phyloP scores from a whole-genome alignment of 2,329 filamentous ascomycete genomes.

The Polytolypa hystricis region DNA sequence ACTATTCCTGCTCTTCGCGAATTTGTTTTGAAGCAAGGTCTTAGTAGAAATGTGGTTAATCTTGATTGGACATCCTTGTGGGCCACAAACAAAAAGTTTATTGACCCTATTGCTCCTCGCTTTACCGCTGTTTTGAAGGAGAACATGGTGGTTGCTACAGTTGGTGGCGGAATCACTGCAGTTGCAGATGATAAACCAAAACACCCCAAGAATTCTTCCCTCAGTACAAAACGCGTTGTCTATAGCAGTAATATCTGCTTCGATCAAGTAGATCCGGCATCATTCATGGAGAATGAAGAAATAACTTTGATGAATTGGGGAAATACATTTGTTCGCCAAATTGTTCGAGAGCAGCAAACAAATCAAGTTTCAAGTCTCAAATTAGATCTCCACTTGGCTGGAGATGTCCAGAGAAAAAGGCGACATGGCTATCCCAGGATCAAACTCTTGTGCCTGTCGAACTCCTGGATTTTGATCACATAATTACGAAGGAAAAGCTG shows the following conservation, averaged over 20 bases:
- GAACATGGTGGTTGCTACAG: conserved; percentile 57
- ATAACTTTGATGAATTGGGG: conserved; percentile 71
- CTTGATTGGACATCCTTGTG: conserved; percentile 41
- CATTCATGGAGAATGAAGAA: conserved; percentile 75
- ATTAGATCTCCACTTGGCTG: conserved; percentile 68
- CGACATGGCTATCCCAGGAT: conserved; percentile 69
- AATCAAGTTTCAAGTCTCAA: conserved; percentile 37
- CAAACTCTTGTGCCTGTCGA: conserved; percentile 63
- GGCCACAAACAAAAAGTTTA: conserved; percentile 64
- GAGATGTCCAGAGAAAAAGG: conserved; percentile 87
- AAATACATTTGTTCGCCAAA: conserved; percentile 17
- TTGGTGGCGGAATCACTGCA: conserved; percentile 54
- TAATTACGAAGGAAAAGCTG: conserved; percentile 77
- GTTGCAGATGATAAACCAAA: conserved; percentile 67
- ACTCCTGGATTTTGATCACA: conserved; percentile 73
- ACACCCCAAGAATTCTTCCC: conserved; percentile 76
- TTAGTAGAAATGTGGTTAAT: conserved; percentile 38
- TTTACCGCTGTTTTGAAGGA: conserved; percentile 63
- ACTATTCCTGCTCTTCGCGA: conserved; percentile 26
- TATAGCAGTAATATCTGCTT: conserved; percentile 66
- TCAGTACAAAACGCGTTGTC: conserved; percentile 76
- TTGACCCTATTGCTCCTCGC: conserved; percentile 63
- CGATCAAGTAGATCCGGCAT: conserved; percentile 76
- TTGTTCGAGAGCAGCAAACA: conserved; percentile 10
- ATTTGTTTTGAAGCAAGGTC: conserved; percentile 41